phyloP scores from a whole-genome alignment of 352 stramenopile genomes.

The Pythium aristosporum region DNA sequence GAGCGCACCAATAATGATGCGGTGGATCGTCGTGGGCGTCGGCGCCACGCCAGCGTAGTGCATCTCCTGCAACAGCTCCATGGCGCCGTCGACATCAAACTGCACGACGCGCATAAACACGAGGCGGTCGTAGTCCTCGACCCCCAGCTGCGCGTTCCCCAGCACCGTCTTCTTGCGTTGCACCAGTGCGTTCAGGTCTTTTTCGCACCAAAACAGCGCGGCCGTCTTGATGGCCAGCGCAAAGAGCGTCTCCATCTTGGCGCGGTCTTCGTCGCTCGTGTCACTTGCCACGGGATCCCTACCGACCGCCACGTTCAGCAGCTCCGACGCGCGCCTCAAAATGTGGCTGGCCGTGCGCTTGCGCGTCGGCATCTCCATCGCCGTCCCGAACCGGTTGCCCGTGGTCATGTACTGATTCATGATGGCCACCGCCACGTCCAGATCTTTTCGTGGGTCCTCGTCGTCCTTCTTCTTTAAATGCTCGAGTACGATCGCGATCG shows the following conservation, averaged over 20 bases:
- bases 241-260: slow-evolving; percentile 54
- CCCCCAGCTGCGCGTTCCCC: slow-evolving; percentile 23
- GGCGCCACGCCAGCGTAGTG: slow-evolving; percentile 72
- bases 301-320: slow-evolving; percentile 41
- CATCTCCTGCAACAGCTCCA: slow-evolving; percentile 76
- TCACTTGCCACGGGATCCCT: slow-evolving; percentile 25
- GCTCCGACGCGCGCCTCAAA: slow-evolving; percentile 64
- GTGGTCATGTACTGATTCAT: slow-evolving; percentile 82
- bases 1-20: slow-evolving; percentile 61
- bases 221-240: slow-evolving; percentile 54
- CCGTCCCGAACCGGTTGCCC: slow-evolving; percentile 53
- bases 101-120: slow-evolving; percentile 61
- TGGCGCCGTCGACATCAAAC: slow-evolving; percentile 48
- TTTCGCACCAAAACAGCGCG: slow-evolving; percentile 56
- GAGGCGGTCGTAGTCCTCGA: slow-evolving; percentile 62
- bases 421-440: slow-evolving; percentile 57
- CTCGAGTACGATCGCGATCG: slow-evolving; percentile 43
- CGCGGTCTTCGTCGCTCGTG: slow-evolving; percentile 29
- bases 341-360: slow-evolving; percentile 53
- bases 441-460: slow-evolving; percentile 26
- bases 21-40: slow-evolving; percentile 66
- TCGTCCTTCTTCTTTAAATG: background rate
- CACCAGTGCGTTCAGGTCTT: slow-evolving; percentile 54
- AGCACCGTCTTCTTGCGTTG: slow-evolving; percentile 55
- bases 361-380: slow-evolving; percentile 45